phyloP scores from a whole-genome alignment of 192 early-diverging fungal genomes.

The Powellomyces hirtus region DNA sequence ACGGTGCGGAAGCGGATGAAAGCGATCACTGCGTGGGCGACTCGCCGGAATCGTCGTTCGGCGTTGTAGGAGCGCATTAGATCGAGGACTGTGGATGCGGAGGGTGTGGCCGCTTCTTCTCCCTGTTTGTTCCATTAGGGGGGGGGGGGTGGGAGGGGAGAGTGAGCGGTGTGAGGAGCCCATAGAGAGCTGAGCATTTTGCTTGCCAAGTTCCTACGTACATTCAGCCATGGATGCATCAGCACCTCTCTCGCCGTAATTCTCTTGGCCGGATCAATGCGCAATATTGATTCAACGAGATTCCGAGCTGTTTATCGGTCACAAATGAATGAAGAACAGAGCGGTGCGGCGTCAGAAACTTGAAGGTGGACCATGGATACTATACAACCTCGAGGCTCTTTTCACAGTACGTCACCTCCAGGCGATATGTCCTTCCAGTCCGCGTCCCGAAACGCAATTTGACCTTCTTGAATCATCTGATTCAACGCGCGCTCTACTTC shows the following conservation, averaged over 20 bases:
- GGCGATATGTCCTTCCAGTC: conserved; percentile 31
- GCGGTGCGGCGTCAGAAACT: too few species aligned
- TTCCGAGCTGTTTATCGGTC: conserved; percentile 28
- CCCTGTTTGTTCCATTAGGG: too few species aligned
- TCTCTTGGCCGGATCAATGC: conserved; percentile 49
- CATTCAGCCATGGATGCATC: conserved; percentile 49
- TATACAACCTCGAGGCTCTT: too few species aligned
- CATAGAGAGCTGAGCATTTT: too few species aligned
- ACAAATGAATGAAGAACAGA: too few species aligned
- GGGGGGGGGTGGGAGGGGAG: too few species aligned
- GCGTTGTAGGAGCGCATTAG: conserved; percentile 47
- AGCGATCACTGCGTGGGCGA: conserved; percentile 24
- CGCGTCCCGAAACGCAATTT: conserved; percentile 43
- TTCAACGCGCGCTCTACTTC: conserved; percentile 35
- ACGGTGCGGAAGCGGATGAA: conserved; percentile 28
- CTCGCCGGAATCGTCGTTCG: conserved; percentile 34
- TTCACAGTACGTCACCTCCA: conserved; percentile 25
- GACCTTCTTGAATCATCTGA: conserved; percentile 38
- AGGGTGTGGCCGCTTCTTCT: conserved; percentile 10
- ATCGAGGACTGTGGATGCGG: conserved; percentile 41
- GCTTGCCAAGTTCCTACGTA: too few species aligned
- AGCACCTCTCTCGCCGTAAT: conserved; percentile 50
- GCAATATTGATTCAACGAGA: conserved; percentile 40
- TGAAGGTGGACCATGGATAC: too few species aligned
- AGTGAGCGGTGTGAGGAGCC: too few species aligned